phyloP scores from a whole-genome alignment of 2,329 filamentous ascomycete genomes.

The Mycogone perniciosa region DNA sequence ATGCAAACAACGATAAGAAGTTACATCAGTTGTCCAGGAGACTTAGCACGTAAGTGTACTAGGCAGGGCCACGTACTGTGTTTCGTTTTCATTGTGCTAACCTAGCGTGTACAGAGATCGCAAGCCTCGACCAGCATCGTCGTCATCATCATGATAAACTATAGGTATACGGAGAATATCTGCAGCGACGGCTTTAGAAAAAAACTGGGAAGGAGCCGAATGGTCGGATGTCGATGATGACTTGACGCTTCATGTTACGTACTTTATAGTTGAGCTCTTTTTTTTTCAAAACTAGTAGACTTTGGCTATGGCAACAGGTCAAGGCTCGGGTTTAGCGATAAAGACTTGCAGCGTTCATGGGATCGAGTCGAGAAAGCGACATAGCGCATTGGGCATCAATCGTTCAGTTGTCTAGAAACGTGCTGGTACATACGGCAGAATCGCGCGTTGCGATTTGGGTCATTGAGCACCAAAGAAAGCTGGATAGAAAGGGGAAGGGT shows the following conservation, averaged over 20 bases:
- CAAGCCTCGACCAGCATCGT: slow-evolving; percentile 21
- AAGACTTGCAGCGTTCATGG: no score
- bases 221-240: not conserved
- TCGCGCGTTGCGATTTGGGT: no score
- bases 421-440: no score
- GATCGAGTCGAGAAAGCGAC: no score
- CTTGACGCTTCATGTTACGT: slow-evolving; percentile 11
- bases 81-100: slow-evolving; percentile 8
- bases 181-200: slow-evolving; percentile 8
- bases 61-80: not conserved
- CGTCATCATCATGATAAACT: slow-evolving; percentile 16
- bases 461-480: no score
- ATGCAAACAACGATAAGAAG: slow-evolving; percentile 87
- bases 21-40: slow-evolving; percentile 81
- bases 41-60: slow-evolving; percentile 74
- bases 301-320: slow-evolving; percentile 10
- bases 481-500: no score
- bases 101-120: slow-evolving; percentile 20
- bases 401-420: no score
- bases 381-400: no score
- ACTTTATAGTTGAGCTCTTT: slow-evolving; percentile 15
- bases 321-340: not conserved
- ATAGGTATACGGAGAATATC: slow-evolving; percentile 1
- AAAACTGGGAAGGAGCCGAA: slow-evolving; percentile 1
- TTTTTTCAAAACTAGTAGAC: slow-evolving; percentile 4